Evolutionary conservation across 1,284 basidiomycete genomes (phyloP), one percentile per base, ranked within the genome.

Genomic region (Sporisorium graminicola): DNA sequence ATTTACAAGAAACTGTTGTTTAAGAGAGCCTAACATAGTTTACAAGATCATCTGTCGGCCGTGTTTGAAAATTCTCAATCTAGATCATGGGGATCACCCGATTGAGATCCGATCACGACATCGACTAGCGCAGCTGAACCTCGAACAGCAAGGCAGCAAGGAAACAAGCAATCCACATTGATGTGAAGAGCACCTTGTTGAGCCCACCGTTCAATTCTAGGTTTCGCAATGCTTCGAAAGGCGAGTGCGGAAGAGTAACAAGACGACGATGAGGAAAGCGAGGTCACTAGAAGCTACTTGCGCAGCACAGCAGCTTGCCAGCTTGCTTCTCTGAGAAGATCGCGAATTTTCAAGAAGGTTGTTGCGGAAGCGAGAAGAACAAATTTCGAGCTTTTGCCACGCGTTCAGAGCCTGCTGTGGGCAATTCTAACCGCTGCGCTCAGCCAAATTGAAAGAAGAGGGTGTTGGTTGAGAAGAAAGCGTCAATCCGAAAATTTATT

Each of bases 301-400:
- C n/a, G n/a, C n/a, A n/a, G n/a, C n/a, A n/a, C n/a, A n/a, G n/a
- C n/a, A n/a, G n/a, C n/a, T n/a, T n/a, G n/a, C n/a, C n/a, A n/a
- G n/a, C n/a, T n/a, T n/a, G 31, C 12, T 33, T 33, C 31, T 33
- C 5, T 46, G 22, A 42, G 24, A 57, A 40, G 29, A 59, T 59
- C 59, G 69, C 63, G 69, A 72, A 72, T 55, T 29, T 72, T 66
- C 69, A 66, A 31, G 64, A 72, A 72, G 64, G 55, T 56, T 57
- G 55, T 66, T 53, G 69, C 59, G 46, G 69, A 72, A 72, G 64
- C 64, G 64, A 66, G 64, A 72, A 72, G 69, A 72, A 72, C 64
- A 63, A 58, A 35, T 56, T 58, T 46, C 26, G 7, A 16, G 43
- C 26, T 10, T 29, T 24, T 16, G 35, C 12, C 22, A 47, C 56